These are phyloP conservation scores for Diplosphaera chodatii DNA, from an alignment of 139 green algal species.

Conservation along the genomic window DNA sequence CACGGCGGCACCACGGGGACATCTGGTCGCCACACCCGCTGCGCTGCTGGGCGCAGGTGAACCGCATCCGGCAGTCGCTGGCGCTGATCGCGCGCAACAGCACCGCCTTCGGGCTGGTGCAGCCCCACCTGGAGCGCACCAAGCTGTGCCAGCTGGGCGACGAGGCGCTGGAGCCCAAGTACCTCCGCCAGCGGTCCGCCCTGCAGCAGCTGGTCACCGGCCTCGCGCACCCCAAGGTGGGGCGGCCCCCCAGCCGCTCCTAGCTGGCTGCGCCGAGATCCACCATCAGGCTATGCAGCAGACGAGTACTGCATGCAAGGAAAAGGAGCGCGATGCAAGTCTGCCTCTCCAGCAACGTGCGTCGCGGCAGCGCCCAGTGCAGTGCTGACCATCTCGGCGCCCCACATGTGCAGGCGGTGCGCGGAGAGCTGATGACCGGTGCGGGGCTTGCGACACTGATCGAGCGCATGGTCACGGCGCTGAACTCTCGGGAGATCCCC, in stretches of 20 bases:
- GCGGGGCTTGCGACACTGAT: slow-evolving; percentile 41
- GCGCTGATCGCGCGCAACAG: slow-evolving; percentile 46
- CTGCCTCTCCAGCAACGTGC: too few relatives aligned
- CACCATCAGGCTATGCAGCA: too few relatives aligned
- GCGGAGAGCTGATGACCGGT: slow-evolving; percentile 32
- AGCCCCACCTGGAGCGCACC: slow-evolving; percentile 89
- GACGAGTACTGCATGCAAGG: too few relatives aligned
- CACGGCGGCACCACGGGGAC: too few relatives aligned
- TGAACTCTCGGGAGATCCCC: slow-evolving; percentile 70
- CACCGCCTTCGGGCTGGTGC: slow-evolving; percentile 61
- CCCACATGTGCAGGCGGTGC: slow-evolving; percentile 30
- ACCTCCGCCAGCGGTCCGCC: slow-evolving; percentile 26
- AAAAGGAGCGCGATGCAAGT: too few relatives aligned
- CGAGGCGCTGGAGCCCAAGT: slow-evolving; percentile 26
- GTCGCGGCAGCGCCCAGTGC: too few relatives aligned
- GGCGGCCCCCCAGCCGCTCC: too few relatives aligned
- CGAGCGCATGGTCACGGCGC: slow-evolving; percentile 43
- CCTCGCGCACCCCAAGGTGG: slow-evolving; percentile 40
- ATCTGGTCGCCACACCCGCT: too few relatives aligned
- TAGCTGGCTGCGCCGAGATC: too few relatives aligned
- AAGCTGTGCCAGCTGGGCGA: slow-evolving; percentile 42
- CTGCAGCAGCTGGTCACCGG: slow-evolving; percentile 30
- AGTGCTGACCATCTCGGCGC: too few relatives aligned
- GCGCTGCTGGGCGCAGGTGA: slow-evolving; percentile 31
- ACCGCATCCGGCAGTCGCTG: slow-evolving; percentile 57